Conservation (phyloP, 2,329 filamentous ascomycete genomes). For the Sarocladiaceae sp. region DNA sequence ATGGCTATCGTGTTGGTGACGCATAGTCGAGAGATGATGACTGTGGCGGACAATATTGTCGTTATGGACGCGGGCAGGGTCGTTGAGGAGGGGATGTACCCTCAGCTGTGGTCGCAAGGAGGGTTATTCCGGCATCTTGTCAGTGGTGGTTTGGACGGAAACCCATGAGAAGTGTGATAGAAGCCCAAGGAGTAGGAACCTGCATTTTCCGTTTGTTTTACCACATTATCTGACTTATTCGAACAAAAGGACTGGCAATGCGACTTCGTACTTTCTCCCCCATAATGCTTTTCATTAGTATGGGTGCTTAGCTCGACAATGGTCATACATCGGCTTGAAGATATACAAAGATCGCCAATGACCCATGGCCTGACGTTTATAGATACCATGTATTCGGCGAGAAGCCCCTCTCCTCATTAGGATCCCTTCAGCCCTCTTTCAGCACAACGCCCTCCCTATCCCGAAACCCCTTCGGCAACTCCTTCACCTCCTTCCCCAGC, state of each 20-base stretch:
- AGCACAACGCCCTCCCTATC: not conserved
- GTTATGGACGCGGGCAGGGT: slow-evolving; percentile 59
- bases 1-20: slow-evolving; percentile 77
- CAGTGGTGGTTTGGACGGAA: slow-evolving; percentile 18
- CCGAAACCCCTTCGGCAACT: not conserved
- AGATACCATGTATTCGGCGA: not conserved
- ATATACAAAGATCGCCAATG: too few species aligned
- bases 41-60: slow-evolving; percentile 64
- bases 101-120: slow-evolving; percentile 43
- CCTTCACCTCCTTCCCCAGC: slow-evolving; percentile 23
- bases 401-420: not conserved
- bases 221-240: too few species aligned
- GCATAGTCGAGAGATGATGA: slow-evolving; percentile 82
- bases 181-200: too few species aligned
- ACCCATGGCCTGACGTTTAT: too few species aligned
- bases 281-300: too few species aligned
- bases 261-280: too few species aligned
- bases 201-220: too few species aligned
- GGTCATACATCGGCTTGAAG: too few species aligned
- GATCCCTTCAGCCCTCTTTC: too few species aligned
- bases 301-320: too few species aligned
- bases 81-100: slow-evolving; percentile 62
- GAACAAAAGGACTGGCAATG: too few species aligned
- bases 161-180: too few species aligned
- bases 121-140: slow-evolving; percentile 44